phyloP scores from a whole-genome alignment of 164 flowering plant genomes.

The Macadamia tetraphylla region DNA sequence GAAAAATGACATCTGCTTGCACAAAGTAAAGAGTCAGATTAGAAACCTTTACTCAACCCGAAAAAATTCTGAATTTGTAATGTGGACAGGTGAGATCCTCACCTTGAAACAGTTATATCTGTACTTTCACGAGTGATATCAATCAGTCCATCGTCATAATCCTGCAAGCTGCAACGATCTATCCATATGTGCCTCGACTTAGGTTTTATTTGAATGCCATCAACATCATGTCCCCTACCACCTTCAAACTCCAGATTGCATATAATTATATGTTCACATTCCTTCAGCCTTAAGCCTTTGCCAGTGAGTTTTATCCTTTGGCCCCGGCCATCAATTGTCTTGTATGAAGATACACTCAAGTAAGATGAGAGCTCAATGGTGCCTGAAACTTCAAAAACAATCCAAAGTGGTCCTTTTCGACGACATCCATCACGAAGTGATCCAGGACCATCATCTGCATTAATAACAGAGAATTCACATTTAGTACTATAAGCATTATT shows the following conservation, averaged over 20 bases:
- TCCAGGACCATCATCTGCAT: slow-evolving; percentile 82
- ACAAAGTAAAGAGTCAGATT: slow-evolving; percentile 1
- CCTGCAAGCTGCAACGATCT: slow-evolving; percentile 78
- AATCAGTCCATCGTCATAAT: slow-evolving; percentile 78
- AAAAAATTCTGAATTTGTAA: not conserved
- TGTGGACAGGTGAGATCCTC: not conserved
- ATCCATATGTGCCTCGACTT: slow-evolving; percentile 89
- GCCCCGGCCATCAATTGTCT: slow-evolving; percentile 89
- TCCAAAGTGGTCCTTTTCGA: slow-evolving; percentile 69
- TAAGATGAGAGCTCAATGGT: slow-evolving; percentile 56
- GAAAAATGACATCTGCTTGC: slow-evolving; percentile 60
- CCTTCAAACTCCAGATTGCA: slow-evolving; percentile 87
- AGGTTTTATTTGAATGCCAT: slow-evolving; percentile 83
- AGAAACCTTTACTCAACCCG: not conserved
- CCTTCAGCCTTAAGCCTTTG: slow-evolving; percentile 73
- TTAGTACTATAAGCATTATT: not conserved
- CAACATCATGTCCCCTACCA: slow-evolving; percentile 79
- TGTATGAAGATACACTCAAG: slow-evolving; percentile 66
- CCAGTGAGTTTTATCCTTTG: slow-evolving; percentile 73
- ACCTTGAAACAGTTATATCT: slow-evolving; percentile 80
- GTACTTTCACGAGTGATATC: slow-evolving; percentile 82
- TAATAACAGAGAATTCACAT: not conserved
- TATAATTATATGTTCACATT: slow-evolving; percentile 75
- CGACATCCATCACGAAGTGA: slow-evolving; percentile 79
- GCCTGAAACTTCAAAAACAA: slow-evolving; percentile 78